Percentiles rank a stretch among this genome's conserved stretches.
These are phyloP conservation scores for Penicillium sp. DNA, from an alignment of 2,329 filamentous ascomycete species.

Conservation along the genomic window DNA sequence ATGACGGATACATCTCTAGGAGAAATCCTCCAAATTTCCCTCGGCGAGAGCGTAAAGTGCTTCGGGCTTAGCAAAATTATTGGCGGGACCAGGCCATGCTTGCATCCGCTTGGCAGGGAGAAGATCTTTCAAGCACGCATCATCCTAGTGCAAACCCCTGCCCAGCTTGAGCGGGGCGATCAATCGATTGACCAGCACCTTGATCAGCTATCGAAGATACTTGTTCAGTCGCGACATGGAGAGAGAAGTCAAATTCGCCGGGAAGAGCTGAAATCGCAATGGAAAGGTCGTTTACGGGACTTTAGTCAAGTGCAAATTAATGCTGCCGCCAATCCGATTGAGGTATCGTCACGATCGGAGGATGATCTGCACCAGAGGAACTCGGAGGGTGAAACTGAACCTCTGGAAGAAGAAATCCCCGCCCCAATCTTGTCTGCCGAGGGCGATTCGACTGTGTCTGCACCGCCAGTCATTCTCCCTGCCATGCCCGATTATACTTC, in stretches of 20 bases:
- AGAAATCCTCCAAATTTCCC: slow-evolving; percentile 1
- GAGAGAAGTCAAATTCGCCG: too few relatives aligned
- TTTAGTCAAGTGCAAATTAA: neutral
- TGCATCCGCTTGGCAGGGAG: neutral
- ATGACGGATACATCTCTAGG: neutral
- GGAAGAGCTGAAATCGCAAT: neutral
- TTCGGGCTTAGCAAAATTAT: neutral
- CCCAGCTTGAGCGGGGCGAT: neutral
- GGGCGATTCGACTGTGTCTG: neutral
- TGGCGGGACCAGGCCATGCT: neutral
- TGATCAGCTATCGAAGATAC: neutral
- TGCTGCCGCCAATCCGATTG: neutral
- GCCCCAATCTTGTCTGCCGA: neutral
- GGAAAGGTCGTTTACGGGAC: neutral
- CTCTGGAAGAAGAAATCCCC: neutral
- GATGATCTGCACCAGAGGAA: neutral
- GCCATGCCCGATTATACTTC: neutral
- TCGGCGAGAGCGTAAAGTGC: neutral
- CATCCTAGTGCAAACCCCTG: neutral
- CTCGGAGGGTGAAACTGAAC: neutral
- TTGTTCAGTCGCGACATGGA: neutral
- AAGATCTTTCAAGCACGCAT: neutral
- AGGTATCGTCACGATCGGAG: neutral
- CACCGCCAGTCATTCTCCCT: neutral
- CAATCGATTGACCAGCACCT: neutral